Evolutionary conservation across 192 early-diverging fungal genomes (phyloP), one percentile per base, ranked within the genome.

Genomic region (Backusella macrospora): DNA sequence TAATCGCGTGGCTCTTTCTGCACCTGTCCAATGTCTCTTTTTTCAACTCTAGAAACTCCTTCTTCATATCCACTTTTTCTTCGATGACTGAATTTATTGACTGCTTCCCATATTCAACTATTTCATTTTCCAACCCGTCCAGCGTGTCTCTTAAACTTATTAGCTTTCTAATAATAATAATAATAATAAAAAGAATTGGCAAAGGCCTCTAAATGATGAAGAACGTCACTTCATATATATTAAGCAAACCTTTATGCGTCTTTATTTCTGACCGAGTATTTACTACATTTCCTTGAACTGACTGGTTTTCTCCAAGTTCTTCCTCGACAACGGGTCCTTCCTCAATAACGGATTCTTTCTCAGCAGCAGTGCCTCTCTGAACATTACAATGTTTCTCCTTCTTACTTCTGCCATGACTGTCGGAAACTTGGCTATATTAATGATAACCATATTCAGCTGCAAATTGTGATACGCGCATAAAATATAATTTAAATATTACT

Each of bases 351-450:
- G 38, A 34, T 38, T 64, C 38, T 65, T 65, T 15, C 34, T 65
- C 63, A 65, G 63, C 63, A 42, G 38, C 38, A 65, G 63, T 65
- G 16, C 15, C 38, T 65, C 63, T 65, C 38, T 65, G 37, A 42
- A 65, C 16, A 65, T 65, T 65, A 16, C 38, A 65, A 38, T 21
- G 15, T 65, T 65, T 38, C 38, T 65, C 63, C 63, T 65, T 64
- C 62, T 64, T 64, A 40, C 62, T 64, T 64, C 62, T 64, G 62
- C 62, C 62, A 39, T 64, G 62, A 37, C 62, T 64, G 15, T 64
- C 29, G 37, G 37, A 64, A 64, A 64, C 38, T 38, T 64, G 62
- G 16, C 62, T 64, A 37, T 64, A 64, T 40, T 64, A 64, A 37
- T 37, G 62, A 64, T 64, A 64, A 21, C 62, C 62, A 64, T 40